Evolutionary conservation across 129 eudicot genomes (phyloP).

Genomic region (Escallonia rubra): DNA sequence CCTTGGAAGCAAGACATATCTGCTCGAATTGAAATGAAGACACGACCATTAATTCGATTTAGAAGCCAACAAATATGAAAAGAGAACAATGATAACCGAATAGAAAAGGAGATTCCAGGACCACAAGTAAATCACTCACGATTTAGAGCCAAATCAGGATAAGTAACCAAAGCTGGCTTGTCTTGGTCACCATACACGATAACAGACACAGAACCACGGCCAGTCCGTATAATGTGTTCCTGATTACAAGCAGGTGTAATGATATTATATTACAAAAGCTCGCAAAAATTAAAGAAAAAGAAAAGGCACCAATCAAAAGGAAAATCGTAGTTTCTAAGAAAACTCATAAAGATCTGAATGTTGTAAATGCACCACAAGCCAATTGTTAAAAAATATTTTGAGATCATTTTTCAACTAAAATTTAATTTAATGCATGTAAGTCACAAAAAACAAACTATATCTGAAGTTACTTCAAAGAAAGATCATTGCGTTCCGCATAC

Average conservation of each 20-base stretch:
- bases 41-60: not conserved
- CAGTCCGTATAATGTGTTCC: conserved; percentile 81
- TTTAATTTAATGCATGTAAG: no score
- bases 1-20: conserved; percentile 99
- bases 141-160: conserved; percentile 97
- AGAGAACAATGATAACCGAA: not conserved
- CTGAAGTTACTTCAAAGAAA: no score
- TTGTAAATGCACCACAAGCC: no score
- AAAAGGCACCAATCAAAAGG: not conserved
- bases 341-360: not conserved
- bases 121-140: conserved; percentile 44
- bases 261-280: conserved; percentile 3
- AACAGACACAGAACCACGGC: conserved; percentile 79
- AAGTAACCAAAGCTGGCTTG: conserved; percentile 89
- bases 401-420: no score
- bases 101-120: not conserved
- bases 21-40: conserved; percentile 15
- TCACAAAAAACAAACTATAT: no score
- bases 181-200: conserved; percentile 95
- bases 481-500: no score
- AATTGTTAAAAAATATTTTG: no score
- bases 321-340: not conserved
- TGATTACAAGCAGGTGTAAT: conserved; percentile 15
- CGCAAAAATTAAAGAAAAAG: not conserved
- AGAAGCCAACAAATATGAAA: not conserved